Evolutionary conservation across 1,139 yeast genomes (phyloP).

Genomic region (Diutina sp.): DNA sequence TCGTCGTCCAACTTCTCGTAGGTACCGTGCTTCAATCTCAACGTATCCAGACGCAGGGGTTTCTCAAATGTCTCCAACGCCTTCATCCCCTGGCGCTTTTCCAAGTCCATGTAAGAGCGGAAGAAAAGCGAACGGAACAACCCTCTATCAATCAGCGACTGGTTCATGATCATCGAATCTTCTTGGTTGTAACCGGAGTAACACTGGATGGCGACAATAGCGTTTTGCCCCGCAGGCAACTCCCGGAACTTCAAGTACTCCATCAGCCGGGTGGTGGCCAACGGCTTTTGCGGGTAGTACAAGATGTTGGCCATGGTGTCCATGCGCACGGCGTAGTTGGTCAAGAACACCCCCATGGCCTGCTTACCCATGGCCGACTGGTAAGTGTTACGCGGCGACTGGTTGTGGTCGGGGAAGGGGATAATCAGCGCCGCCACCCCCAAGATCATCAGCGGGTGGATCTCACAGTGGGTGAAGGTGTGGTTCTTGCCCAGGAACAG

Average conservation of each 20-base stretch:
- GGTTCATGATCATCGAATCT: constrained; percentile 99
- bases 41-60: constrained; percentile 88
- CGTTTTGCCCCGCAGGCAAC: constrained; percentile 98
- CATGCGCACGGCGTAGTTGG: constrained; percentile 94
- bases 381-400: constrained; percentile 97
- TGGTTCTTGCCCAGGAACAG: constrained; percentile 51
- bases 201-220: constrained; percentile 95
- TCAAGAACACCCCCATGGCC: constrained; percentile 99
- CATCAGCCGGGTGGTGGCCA: constrained; percentile 98
- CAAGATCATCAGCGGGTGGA: constrained; percentile 96
- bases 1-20: constrained; percentile 97
- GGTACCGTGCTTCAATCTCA: constrained; percentile 94
- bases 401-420: constrained; percentile 99
- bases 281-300: constrained; percentile 97
- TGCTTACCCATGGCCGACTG: constrained; percentile 99
- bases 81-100: constrained; percentile 96
- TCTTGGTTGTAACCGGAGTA: constrained; percentile 98
- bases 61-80: constrained; percentile 93
- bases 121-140: constrained; percentile 89
- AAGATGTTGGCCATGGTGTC: constrained; percentile 98
- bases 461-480: constrained; percentile 97
- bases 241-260: constrained; percentile 95
- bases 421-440: constrained; percentile 98
- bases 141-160: constrained; percentile 94
- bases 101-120: constrained; percentile 97